phyloP scores from a whole-genome alignment of 306 rosid species.

The Quercus cerris region DNA sequence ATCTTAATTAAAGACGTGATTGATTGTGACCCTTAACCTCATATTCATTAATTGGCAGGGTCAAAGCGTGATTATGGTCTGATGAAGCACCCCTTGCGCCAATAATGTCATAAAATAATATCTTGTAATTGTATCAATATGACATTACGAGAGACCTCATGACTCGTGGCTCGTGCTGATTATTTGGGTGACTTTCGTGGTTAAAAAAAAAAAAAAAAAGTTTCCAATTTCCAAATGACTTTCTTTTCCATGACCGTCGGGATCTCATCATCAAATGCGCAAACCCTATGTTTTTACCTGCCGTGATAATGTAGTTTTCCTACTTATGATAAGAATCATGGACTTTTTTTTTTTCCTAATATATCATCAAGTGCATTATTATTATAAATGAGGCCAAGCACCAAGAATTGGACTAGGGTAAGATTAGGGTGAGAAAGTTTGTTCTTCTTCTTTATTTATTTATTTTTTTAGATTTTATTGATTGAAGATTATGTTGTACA shows the following conservation, averaged over 20 bases:
- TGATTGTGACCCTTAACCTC: constrained; percentile 5
- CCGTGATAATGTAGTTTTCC: not conserved
- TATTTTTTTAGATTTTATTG: no score
- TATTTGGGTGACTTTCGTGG: not conserved
- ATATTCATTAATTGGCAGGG: not conserved
- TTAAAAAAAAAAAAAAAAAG: not conserved
- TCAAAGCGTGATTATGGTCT: not conserved
- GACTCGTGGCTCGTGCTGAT: not conserved
- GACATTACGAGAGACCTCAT: no score
- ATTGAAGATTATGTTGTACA: no score
- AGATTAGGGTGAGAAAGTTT: no score
- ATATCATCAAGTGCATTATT: no score
- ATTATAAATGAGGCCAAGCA: no score
- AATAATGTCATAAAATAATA: not conserved
- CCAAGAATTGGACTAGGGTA: no score
- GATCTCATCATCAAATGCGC: not conserved
- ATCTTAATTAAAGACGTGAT: not conserved
- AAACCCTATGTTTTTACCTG: not conserved
- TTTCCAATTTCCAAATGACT: not conserved
- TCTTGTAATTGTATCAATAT: no score
- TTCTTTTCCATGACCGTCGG: not conserved
- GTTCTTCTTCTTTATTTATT: no score
- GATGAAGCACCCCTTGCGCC: not conserved
- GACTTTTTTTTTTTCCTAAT: not conserved
- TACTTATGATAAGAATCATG: not conserved